Evolutionary conservation across 352 stramenopile genomes (phyloP).

Genomic region (Globisporangium paroecandrum): DNA sequence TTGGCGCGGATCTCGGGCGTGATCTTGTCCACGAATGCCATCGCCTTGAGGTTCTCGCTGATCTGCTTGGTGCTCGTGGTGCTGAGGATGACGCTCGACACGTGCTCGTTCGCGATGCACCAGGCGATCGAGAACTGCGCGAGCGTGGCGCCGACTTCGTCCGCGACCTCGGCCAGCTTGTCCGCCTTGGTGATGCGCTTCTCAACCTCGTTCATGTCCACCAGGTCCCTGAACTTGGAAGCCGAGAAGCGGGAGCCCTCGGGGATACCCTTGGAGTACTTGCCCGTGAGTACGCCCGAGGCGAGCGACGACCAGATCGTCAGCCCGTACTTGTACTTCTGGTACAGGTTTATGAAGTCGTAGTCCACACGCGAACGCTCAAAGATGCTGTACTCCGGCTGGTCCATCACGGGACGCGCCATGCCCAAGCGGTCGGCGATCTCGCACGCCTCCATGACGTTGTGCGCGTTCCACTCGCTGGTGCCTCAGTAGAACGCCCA

Average conservation of each 20-base stretch:
- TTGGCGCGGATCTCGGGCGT: conserved; percentile 61
- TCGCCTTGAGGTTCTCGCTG: conserved; percentile 69
- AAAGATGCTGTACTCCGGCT: conserved; percentile 62
- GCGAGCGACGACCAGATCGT: conserved; percentile 72
- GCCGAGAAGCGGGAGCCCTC: conserved; percentile 60
- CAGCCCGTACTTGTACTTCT: conserved; percentile 52
- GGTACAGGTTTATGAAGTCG: conserved; percentile 48
- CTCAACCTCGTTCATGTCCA: conserved; percentile 43
- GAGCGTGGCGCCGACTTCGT: conserved; percentile 57
- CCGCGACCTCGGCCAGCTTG: conserved; percentile 45
- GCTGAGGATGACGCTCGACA: conserved; percentile 49
- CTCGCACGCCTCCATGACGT: conserved; percentile 52
- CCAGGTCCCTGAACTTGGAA: conserved; percentile 17
- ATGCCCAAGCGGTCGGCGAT: conserved; percentile 34
- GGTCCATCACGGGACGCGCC: conserved; percentile 34
- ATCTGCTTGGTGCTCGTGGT: conserved; percentile 47
- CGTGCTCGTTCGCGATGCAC: conserved; percentile 44
- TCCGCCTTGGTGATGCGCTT: conserved; percentile 42
- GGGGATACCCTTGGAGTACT: conserved; percentile 78
- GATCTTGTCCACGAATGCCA: conserved; percentile 64
- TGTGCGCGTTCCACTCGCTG: conserved; percentile 40
- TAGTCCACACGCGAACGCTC: conserved; percentile 46
- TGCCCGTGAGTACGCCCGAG: conserved; percentile 64
- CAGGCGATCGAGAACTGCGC: conserved; percentile 57
- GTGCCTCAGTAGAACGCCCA: conserved; percentile 47